phyloP scores from a whole-genome alignment of 345 rosid genomes.

The Euphorbia pulcherrima region DNA sequence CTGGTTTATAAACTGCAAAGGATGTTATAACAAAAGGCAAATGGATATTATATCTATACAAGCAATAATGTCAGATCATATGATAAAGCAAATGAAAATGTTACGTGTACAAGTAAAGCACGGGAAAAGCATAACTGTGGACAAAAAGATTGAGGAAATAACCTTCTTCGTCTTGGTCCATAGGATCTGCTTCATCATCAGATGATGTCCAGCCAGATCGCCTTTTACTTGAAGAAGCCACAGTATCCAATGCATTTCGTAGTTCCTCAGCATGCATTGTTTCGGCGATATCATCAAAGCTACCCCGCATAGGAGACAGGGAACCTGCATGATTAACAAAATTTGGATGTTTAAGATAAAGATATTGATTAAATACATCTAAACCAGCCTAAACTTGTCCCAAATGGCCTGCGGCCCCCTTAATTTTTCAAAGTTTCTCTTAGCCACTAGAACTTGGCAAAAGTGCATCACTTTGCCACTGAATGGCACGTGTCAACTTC shows the following conservation, averaged over 20 bases:
- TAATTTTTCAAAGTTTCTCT: too few species aligned
- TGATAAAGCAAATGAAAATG: not conserved
- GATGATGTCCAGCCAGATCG: constrained; percentile 77
- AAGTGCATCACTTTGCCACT: too few species aligned
- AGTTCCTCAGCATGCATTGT: constrained; percentile 67
- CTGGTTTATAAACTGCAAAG: not conserved
- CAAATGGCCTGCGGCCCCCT: too few species aligned
- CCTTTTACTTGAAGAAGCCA: constrained; percentile 65
- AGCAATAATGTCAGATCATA: not conserved
- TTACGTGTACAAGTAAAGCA: not conserved
- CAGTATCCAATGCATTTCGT: constrained; percentile 52
- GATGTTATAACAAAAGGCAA: not conserved
- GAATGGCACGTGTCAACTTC: too few species aligned
- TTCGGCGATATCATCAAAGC: constrained; percentile 57
- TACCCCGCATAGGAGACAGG: constrained; percentile 50
- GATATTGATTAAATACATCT: too few species aligned
- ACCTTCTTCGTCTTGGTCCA: constrained; percentile 79
- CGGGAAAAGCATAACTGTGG: not conserved
- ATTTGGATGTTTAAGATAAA: not conserved
- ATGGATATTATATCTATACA: not conserved
- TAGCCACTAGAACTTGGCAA: too few species aligned
- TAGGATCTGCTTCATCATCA: constrained; percentile 81
- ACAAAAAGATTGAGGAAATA: constrained; percentile 14
- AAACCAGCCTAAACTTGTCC: too few species aligned
- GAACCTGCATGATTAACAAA: constrained; percentile 43